A percentile compares a stretch with the other conserved stretches of the same genome.
phyloP scores from a whole-genome alignment of 805 yeast genomes.

The Metschnikowia lunata region DNA sequence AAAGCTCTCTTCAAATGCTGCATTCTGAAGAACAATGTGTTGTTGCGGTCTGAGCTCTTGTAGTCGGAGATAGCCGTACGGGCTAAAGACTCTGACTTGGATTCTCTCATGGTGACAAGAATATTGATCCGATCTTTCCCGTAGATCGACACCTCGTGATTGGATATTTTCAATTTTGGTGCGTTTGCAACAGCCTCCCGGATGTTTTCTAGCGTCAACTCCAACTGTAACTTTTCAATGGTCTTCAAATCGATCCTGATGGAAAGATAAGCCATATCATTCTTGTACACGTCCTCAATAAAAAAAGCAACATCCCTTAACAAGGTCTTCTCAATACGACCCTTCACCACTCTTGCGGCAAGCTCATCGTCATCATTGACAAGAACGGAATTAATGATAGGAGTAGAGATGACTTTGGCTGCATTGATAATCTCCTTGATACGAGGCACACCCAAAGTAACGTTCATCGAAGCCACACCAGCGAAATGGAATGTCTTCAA shows the following conservation, averaged over 20 bases:
- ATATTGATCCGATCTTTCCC: constrained; percentile 68
- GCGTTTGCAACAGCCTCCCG: constrained; percentile 78
- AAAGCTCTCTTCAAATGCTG: constrained; percentile 82
- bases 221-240: constrained; percentile 85
- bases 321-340: constrained; percentile 89
- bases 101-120: constrained; percentile 43
- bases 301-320: constrained; percentile 81
- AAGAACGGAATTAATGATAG: constrained; percentile 89
- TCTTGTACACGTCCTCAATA: constrained; percentile 91
- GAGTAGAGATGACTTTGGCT: constrained; percentile 90
- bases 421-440: constrained; percentile 97
- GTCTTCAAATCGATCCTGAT: constrained; percentile 79
- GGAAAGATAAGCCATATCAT: constrained; percentile 70
- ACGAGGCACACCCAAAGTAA: constrained; percentile 96
- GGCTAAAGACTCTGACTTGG: constrained; percentile 33
- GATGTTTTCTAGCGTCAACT: constrained; percentile 79
- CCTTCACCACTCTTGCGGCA: constrained; percentile 98
- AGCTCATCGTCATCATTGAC: constrained; percentile 93
- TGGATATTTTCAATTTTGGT: constrained; percentile 80
- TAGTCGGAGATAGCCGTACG: constrained; percentile 34
- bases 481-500: constrained; percentile 97
- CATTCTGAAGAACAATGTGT: constrained; percentile 77
- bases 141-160: constrained; percentile 63
- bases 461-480: constrained; percentile 95
- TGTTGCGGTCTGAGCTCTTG: constrained; percentile 30